Base-by-base conservation (phyloP, 257 asterid species). In the Schizonepeta tenuifolia region DNA sequence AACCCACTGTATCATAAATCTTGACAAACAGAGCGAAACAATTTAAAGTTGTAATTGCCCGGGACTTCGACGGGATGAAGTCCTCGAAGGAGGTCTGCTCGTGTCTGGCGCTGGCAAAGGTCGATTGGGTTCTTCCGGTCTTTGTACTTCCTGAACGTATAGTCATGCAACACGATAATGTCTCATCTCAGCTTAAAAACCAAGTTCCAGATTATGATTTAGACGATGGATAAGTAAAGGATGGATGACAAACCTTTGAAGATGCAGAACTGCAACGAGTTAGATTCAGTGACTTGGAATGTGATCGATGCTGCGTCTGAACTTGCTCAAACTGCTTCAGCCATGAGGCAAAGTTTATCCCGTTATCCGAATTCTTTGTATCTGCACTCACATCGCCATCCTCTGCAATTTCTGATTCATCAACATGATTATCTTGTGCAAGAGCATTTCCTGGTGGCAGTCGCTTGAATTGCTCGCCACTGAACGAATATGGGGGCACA, bases 401-500 rank as follows among this genome's bases (percentile, higher is more conserved):
- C 78, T 84, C 92, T 4, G 77, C 77, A 60, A 78, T 51, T 24
- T 80, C 88, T 50, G 86, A 75, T 47, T 87, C 91, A 2, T 80
- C 84, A 35, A 68, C 49, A 62, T 71, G 46, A 75, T 84, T 85
- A 50, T 57, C 75, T 68, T 81, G 95, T 31, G 84, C 21, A 40
- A 73, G 62, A 49, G 80, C 78, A 69, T 78, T 85, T 73, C 86
- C 93, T 21, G 87, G 78, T 69, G 87, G 53, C 65, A 76, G 70
- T 75, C 70, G 83, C 76, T 75, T 87, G 59, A 78, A 73, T 66
- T 77, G 86, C 74, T 85, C 92, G 3, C 86, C 86, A 50, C 89
- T 84, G 83, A 95, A 91, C 68, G 96, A 86, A 84, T 86, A 86
- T 6, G 92, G 77, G 21, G 99, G 99, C 8, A 95, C 96, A 18